phyloP scores from a whole-genome alignment of 2,329 filamentous ascomycete genomes.

The Graphium sp. region DNA sequence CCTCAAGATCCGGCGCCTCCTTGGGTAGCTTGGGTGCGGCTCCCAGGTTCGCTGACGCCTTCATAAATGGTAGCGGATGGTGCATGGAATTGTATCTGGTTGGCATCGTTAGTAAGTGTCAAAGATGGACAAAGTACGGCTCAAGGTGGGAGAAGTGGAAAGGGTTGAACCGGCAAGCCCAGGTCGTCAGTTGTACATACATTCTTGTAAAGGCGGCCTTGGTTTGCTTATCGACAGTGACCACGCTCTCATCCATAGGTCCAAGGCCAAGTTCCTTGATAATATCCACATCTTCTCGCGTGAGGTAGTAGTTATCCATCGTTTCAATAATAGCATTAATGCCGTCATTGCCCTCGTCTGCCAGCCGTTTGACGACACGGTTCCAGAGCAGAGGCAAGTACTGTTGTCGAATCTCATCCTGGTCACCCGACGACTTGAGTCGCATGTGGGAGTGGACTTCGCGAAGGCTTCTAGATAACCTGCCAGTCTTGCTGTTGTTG shows the following conservation, averaged over 20 bases:
- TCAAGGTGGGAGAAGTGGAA: too few relatives aligned
- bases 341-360: slow-evolving; percentile 64
- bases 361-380: slow-evolving; percentile 56
- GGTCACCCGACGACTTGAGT: slow-evolving; percentile 73
- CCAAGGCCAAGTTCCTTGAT: slow-evolving; percentile 86
- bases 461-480: slow-evolving; percentile 65
- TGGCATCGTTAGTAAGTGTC: slow-evolving; percentile 5
- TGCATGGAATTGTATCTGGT: slow-evolving; percentile 66
- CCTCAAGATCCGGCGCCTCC: slow-evolving; percentile 84
- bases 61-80: slow-evolving; percentile 93
- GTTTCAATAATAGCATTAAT: slow-evolving; percentile 75
- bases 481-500: slow-evolving; percentile 77
- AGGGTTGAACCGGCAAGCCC: too few relatives aligned
- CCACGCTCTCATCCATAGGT: slow-evolving; percentile 55
- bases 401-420: slow-evolving; percentile 85
- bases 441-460: slow-evolving; percentile 98
- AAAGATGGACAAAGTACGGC: too few relatives aligned
- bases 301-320: slow-evolving; percentile 95
- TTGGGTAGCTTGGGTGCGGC: slow-evolving; percentile 55
- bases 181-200: slow-evolving; percentile 48
- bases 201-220: slow-evolving; percentile 80
- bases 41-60: slow-evolving; percentile 59
- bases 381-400: slow-evolving; percentile 85
- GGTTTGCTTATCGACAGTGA: slow-evolving; percentile 69
- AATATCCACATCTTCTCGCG: slow-evolving; percentile 84